These are phyloP conservation scores for Saprolegnia diclina DNA, from an alignment of 352 stramenopile genomes.

Conservation along the genomic window DNA sequence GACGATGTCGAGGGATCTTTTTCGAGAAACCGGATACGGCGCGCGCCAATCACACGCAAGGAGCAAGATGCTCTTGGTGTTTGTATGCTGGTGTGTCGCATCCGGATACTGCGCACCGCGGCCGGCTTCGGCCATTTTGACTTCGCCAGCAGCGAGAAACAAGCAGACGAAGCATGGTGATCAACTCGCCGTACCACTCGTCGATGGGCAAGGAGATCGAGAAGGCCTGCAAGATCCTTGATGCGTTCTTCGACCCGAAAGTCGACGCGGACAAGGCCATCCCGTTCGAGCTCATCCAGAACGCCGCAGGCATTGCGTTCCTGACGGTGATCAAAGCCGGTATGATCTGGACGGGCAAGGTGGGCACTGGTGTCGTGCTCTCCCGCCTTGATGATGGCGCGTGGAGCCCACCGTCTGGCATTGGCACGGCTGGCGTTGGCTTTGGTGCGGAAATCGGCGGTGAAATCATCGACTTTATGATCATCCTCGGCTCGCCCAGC, in stretches of 20 bases:
- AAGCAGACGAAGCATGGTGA: slow-evolving; percentile 43
- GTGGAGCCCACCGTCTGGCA: slow-evolving; percentile 78
- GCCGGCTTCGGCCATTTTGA: not conserved
- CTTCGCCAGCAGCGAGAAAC: not conserved
- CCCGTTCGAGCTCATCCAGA: slow-evolving; percentile 73
- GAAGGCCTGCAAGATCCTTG: slow-evolving; percentile 77
- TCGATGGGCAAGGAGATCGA: slow-evolving; percentile 83
- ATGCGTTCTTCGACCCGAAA: slow-evolving; percentile 76
- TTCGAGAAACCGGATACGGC: not conserved
- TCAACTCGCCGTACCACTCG: slow-evolving; percentile 82
- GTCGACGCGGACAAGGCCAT: slow-evolving; percentile 68
- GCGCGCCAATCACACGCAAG: not conserved
- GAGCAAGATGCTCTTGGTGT: not conserved
- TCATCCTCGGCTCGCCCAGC: slow-evolving; percentile 64
- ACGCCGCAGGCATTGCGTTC: slow-evolving; percentile 69
- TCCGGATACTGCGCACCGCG: not conserved
- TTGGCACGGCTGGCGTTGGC: slow-evolving; percentile 72
- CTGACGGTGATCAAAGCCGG: slow-evolving; percentile 83
- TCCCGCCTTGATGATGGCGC: slow-evolving; percentile 69
- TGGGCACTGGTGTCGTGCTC: slow-evolving; percentile 79
- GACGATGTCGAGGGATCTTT: too few species aligned
- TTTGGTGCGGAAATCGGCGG: slow-evolving; percentile 80
- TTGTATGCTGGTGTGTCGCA: not conserved
- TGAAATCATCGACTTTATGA: slow-evolving; percentile 87
- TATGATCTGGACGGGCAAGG: slow-evolving; percentile 77